Conservation (phyloP, 106 monocot genomes). For the Xerophyta viscosa region DNA sequence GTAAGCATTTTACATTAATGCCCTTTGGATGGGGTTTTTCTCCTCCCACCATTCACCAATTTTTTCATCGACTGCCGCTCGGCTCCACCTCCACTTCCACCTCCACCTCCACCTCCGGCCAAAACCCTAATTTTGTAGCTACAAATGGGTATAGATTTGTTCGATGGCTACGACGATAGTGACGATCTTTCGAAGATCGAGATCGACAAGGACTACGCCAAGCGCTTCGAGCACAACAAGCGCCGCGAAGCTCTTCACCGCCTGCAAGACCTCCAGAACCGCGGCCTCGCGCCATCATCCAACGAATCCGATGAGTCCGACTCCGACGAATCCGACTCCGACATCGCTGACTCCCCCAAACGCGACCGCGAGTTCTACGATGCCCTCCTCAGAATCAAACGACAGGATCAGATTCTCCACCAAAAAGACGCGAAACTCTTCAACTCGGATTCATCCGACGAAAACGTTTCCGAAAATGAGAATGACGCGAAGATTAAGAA, state of each 20-base stretch:
- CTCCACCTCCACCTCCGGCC: too few species aligned
- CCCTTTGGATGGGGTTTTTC: too few species aligned
- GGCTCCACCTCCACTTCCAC: too few species aligned
- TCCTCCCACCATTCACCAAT: too few species aligned
- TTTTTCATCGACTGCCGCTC: too few species aligned
- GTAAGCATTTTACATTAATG: too few species aligned
- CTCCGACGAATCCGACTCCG: conserved; percentile 19
- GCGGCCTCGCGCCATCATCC: conserved; percentile 29
- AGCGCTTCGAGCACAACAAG: conserved; percentile 94
- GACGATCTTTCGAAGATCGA: conserved; percentile 46
- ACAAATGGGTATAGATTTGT: conserved; percentile 22
- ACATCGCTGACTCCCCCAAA: conserved; percentile 15
- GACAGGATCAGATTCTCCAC: conserved; percentile 42
- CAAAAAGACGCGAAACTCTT: conserved; percentile 54
- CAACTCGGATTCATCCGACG: conserved; percentile 24
- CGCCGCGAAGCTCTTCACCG: conserved; percentile 65
- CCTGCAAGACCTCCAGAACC: conserved; percentile 57
- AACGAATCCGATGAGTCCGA: conserved; percentile 35
- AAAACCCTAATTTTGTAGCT: too few species aligned
- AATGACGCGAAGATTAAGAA: conserved; percentile 8
- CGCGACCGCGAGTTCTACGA: conserved; percentile 50
- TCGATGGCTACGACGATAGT: conserved; percentile 16
- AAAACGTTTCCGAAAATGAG: conserved; percentile 24
- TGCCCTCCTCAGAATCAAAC: conserved; percentile 50
- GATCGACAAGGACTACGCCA: conserved; percentile 69